phyloP scores from a whole-genome alignment of 2,329 filamentous ascomycete species.

The Verticillium albo-atrum region DNA sequence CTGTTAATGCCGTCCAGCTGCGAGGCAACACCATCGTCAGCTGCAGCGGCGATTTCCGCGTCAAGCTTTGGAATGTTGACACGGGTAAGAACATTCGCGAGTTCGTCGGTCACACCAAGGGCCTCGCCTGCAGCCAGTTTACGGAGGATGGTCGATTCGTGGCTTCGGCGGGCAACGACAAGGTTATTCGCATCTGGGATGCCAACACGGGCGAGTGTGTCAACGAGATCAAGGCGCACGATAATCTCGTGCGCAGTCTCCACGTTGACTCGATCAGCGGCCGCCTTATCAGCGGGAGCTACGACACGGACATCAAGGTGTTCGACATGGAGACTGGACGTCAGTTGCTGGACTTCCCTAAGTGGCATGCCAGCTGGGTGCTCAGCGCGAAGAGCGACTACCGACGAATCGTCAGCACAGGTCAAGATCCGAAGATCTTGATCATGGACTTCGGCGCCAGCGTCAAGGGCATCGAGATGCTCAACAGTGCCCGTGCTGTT shows the following conservation, averaged over 20 bases:
- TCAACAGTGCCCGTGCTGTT: slow-evolving; percentile 40
- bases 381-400: slow-evolving; percentile 95
- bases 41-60: slow-evolving; percentile 87
- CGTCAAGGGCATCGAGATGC: slow-evolving; percentile 52
- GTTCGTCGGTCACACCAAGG: slow-evolving; percentile 85
- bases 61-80: slow-evolving; percentile 93
- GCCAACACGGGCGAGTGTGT: slow-evolving; percentile 83
- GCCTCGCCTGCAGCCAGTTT: slow-evolving; percentile 93
- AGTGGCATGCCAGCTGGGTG: slow-evolving; percentile 97
- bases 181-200: slow-evolving; percentile 94
- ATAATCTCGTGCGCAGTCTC: slow-evolving; percentile 79
- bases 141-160: slow-evolving; percentile 92
- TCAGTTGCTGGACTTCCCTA: slow-evolving; percentile 78
- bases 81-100: slow-evolving; percentile 86
- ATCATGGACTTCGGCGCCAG: slow-evolving; percentile 85
- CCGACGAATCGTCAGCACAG: slow-evolving; percentile 87
- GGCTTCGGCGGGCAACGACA: slow-evolving; percentile 90
- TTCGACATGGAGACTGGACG: slow-evolving; percentile 81
- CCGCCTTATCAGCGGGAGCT: slow-evolving; percentile 85
- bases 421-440: slow-evolving; percentile 87
- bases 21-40: slow-evolving; percentile 89
- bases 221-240: slow-evolving; percentile 76
- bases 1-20: slow-evolving; percentile 94
- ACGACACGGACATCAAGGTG: slow-evolving; percentile 93
- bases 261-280: slow-evolving; percentile 86